Base-by-base conservation (phyloP, 352 stramenopile species). In the Pythium coloratum region DNA sequence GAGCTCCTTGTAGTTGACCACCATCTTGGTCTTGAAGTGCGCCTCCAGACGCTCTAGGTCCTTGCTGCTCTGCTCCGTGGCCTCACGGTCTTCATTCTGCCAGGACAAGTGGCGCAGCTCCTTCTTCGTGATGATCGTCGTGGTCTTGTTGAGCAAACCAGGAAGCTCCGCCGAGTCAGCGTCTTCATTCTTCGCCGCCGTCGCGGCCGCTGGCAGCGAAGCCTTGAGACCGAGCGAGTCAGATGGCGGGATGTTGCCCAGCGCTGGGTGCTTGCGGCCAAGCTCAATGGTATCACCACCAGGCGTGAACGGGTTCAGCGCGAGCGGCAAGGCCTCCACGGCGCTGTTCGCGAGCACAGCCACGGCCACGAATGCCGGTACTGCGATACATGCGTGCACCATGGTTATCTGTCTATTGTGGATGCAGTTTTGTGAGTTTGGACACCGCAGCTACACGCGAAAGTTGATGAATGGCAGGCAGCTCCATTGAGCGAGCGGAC, bases 281-380 rank as follows among this genome's bases (percentile, higher is more conserved):
- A 70, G 40, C 30, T 59, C 50, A 47, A 70, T 60, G 44, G n/a
- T 51, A 42, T 70, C 56, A 24, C 64, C 64, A 32, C 55, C 64
- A 24, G 55, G 56, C 20, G 64, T 70, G 64, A 61, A 65, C 55
- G 64, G 64, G 56, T 70, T 70, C 18, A 65, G 51, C 33, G 36
- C 57, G 32, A 66, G 8, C 6, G 64, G 64, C 30, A 46, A 18
- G 0, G 64, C 64, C 7, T 51, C 61, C 51, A 67, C 62, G 61
- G 51, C 32, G 60, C 49, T 44, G 36, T 26, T 40, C 16, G 38
- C 38, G 33, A 55, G 16, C 53, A 50, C 60, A 7, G 50, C 24
- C 33, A 36, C 24, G 26, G 53, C 36, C 12, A 55, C 62, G 2
- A 50, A 16, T 13, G n/a, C 50, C 24, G 34, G 50, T 5, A 59